Base-by-base conservation (phyloP, 352 stramenopile genomes). In the Phytophthora megakarya region DNA sequence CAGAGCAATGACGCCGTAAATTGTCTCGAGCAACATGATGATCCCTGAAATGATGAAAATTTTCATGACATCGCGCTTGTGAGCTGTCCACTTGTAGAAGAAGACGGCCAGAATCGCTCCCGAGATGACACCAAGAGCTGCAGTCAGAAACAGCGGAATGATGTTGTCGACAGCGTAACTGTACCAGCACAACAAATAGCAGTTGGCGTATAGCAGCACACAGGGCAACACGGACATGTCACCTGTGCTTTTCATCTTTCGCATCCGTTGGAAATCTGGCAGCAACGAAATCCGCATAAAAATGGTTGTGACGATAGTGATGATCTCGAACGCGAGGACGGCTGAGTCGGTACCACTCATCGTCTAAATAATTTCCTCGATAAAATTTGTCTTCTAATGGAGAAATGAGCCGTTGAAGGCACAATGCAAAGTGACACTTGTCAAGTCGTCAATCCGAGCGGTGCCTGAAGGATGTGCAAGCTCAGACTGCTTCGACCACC, bases 111-210 rank as follows among this genome's bases (percentile, higher is more conserved):
- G 72, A n/a, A 72, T 47, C 3, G 58, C 37, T 18, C 68, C 73
- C 4, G 73, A 50, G 28, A 75, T 43, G 18, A 65, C 58, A 1
- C 75, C 78, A 5, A 83, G 52, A 12, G 64, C 49, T 13, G 67
- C 72, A 12, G 72, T 81, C 19, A 69, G 45, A 30, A 82, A 78
- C 5, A 84, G 61, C 26, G 75, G 78, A 30, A 87, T 77, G 58
- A 77, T 75, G 42, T 76, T 70, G 22, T 68, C 42, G 9, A 76
- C 73, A 35, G 68, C 56, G 62, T 78, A 81, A 18, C 70, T 72
- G 51, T 87, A 87, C 33, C 75, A 72, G 26, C 59, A 61, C 38
- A 76, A 15, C 28, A 71, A 37, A 30, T 70, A 72, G 65, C 70
- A 74, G 33, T 70, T 72, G 30, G 64, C 43, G 35, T 67, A 78